These are phyloP conservation scores for Aspergillus saccharolyticus DNA, from an alignment of 495 filamentous ascomycete genomes.

Conservation along the genomic window DNA sequence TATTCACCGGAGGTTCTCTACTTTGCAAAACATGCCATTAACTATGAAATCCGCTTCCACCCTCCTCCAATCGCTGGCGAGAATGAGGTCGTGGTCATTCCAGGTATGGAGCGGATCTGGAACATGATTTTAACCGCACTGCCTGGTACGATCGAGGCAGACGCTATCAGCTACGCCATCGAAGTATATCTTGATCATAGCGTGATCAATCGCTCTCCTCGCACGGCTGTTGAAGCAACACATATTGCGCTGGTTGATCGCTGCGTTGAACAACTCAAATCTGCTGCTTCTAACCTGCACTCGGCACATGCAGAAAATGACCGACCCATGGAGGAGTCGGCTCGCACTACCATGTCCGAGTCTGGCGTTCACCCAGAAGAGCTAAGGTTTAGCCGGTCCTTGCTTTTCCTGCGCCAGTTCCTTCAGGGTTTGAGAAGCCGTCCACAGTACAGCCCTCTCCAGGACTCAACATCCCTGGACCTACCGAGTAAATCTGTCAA, in stretches of 20 bases:
- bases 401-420: constrained; percentile 55
- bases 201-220: constrained; percentile 36
- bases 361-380: constrained; percentile 41
- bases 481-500: constrained; percentile 39
- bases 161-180: constrained; percentile 65
- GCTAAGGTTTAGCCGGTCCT: constrained; percentile 59
- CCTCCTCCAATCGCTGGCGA: constrained; percentile 34
- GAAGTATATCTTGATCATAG: constrained; percentile 64
- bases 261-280: constrained; percentile 69
- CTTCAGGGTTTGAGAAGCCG: constrained; percentile 49
- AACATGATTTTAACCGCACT: constrained; percentile 69
- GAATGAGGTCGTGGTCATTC: constrained; percentile 46
- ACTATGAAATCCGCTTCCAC: constrained; percentile 43
- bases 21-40: constrained; percentile 58
- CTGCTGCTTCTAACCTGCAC: constrained; percentile 60
- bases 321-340: constrained; percentile 39
- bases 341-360: constrained; percentile 39
- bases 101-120: constrained; percentile 77
- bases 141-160: constrained; percentile 60
- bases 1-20: constrained; percentile 62
- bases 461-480: constrained; percentile 27
- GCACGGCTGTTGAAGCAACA: constrained; percentile 56
- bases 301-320: constrained; percentile 27
- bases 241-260: constrained; percentile 73
- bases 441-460: constrained; percentile 49